These are phyloP conservation scores for Hypoxylon sp. DNA, from an alignment of 2,329 filamentous ascomycete genomes.

Conservation along the genomic window DNA sequence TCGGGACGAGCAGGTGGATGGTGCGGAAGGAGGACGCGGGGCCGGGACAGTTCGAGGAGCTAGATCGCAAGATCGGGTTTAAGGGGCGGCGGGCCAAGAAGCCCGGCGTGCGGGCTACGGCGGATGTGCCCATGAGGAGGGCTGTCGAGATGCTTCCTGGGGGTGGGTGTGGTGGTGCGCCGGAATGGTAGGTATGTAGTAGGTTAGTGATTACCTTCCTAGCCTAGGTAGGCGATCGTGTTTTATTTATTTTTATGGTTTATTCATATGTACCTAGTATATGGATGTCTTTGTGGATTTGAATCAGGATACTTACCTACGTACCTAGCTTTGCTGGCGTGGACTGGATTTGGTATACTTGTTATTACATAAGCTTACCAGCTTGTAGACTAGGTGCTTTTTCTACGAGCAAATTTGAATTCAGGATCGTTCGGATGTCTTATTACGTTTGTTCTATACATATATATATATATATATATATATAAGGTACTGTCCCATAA, in stretches of 20 bases:
- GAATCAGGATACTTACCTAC: too few relatives aligned
- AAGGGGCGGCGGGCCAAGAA: constrained; percentile 62
- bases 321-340: background rate
- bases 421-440: too few relatives aligned
- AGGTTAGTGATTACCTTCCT: too few relatives aligned
- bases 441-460: too few relatives aligned
- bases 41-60: constrained; percentile 58
- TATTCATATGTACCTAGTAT: too few relatives aligned
- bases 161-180: constrained; percentile 60
- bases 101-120: constrained; percentile 57
- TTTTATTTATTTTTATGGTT: too few relatives aligned
- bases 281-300: too few relatives aligned
- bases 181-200: constrained; percentile 61
- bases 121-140: constrained; percentile 56
- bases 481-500: too few relatives aligned
- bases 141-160: constrained; percentile 57
- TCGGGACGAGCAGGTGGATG: constrained; percentile 85
- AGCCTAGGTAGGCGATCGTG: too few relatives aligned
- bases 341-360: background rate
- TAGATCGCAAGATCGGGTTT: constrained; percentile 64
- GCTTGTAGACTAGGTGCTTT: too few relatives aligned
- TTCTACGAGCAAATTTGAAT: too few relatives aligned
- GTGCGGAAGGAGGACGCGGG: constrained; percentile 77
- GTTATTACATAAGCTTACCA: background rate
- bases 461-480: too few relatives aligned